phyloP scores from a whole-genome alignment of 2,329 filamentous ascomycete species.

The Colletotrichum plurivorum region DNA sequence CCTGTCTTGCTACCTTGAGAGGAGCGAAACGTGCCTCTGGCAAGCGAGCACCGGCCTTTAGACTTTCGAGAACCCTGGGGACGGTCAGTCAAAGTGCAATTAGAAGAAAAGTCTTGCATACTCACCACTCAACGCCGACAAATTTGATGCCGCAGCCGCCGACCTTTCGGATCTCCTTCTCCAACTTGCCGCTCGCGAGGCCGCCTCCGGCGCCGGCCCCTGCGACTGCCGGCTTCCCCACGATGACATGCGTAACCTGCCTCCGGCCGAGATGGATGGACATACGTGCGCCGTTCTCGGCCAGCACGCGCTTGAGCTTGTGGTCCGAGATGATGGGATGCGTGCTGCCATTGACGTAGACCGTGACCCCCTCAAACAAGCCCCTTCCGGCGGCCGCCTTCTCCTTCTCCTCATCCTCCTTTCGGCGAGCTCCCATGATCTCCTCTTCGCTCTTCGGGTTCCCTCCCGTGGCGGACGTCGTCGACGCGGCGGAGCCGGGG shows the following conservation, averaged over 20 bases:
- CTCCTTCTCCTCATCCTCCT: slow-evolving; percentile 66
- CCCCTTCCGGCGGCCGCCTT: slow-evolving; percentile 46
- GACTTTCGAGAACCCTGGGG: slow-evolving; percentile 83
- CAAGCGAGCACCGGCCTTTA: slow-evolving; percentile 81
- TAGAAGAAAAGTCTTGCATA: slow-evolving; percentile 42
- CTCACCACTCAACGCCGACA: slow-evolving; percentile 84
- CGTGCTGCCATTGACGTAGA: slow-evolving; percentile 93
- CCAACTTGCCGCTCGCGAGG: slow-evolving; percentile 82
- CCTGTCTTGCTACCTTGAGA: slow-evolving; percentile 71
- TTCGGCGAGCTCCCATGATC: slow-evolving; percentile 50
- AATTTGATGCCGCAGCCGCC: slow-evolving; percentile 82
- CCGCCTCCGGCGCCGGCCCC: slow-evolving; percentile 78
- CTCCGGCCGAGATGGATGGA: slow-evolving; percentile 80
- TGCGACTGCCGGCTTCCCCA: slow-evolving; percentile 71
- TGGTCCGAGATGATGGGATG: slow-evolving; percentile 87
- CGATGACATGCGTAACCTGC: slow-evolving; percentile 87
- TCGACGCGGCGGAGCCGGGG: slow-evolving; percentile 7
- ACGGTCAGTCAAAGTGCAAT: slow-evolving; percentile 5
- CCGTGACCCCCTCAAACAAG: slow-evolving; percentile 79
- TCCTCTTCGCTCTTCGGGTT: slow-evolving; percentile 45
- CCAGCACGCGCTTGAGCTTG: slow-evolving; percentile 84
- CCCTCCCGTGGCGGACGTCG: background rate
- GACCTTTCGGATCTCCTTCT: slow-evolving; percentile 80
- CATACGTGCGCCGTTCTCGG: slow-evolving; percentile 79
- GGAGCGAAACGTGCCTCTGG: slow-evolving; percentile 80